phyloP scores from a whole-genome alignment of 164 flowering plant genomes.

The Stephania cephalantha region DNA sequence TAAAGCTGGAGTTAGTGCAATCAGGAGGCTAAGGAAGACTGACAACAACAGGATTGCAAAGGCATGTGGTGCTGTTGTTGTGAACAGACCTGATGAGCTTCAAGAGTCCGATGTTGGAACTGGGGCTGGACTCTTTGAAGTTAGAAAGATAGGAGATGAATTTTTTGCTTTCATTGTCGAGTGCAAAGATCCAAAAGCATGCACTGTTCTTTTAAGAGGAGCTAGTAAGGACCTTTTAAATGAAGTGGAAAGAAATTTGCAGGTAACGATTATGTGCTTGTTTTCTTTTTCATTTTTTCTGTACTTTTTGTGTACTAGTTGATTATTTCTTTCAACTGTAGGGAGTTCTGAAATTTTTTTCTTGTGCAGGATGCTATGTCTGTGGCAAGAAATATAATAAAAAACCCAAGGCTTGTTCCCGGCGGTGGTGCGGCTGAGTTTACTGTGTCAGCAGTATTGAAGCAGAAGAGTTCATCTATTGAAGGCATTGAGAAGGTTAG shows the following conservation, averaged over 20 bases:
- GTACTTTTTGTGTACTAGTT: not conserved
- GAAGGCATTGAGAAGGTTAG: conserved; percentile 91
- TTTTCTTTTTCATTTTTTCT: not conserved
- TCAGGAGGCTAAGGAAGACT: conserved; percentile 84
- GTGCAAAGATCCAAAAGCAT: conserved; percentile 93
- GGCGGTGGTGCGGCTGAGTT: conserved; percentile 97
- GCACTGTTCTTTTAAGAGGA: conserved; percentile 87
- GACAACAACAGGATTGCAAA: conserved; percentile 95
- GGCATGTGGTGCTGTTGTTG: conserved; percentile 92
- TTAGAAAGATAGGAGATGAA: conserved; percentile 94
- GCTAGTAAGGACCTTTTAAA: conserved; percentile 94
- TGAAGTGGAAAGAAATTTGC: conserved; percentile 95
- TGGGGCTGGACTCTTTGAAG: conserved; percentile 92
- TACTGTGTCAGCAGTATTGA: conserved; percentile 90
- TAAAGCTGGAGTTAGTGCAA: conserved; percentile 94
- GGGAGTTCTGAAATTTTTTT: not conserved
- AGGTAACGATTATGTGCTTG: conserved; percentile 39
- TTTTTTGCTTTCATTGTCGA: conserved; percentile 83
- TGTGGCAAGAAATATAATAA: conserved; percentile 86
- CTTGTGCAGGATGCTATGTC: conserved; percentile 83
- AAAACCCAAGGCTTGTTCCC: conserved; percentile 93
- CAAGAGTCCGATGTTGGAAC: conserved; percentile 97
- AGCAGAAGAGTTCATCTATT: conserved; percentile 87
- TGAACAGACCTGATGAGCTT: conserved; percentile 89
- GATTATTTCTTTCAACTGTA: not conserved